Percentiles rank a stretch among this genome's conserved stretches.
phyloP scores from a whole-genome alignment of 1,284 basidiomycete genomes.

The Leccinum pachyderme region DNA sequence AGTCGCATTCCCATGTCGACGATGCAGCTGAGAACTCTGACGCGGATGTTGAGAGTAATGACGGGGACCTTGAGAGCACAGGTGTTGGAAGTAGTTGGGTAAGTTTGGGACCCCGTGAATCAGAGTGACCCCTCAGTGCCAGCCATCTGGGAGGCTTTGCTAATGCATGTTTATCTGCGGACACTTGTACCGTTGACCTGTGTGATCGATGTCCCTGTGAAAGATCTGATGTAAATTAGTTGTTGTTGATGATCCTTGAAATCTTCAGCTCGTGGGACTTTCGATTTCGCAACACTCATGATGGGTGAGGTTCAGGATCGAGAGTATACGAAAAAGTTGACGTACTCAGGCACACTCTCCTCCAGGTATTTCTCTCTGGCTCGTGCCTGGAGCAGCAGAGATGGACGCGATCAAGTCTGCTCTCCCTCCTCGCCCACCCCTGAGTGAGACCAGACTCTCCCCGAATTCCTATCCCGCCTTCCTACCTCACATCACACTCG shows the following conservation, averaged over 20 bases:
- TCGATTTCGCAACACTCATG: background rate
- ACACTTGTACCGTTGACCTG: background rate
- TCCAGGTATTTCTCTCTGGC: conserved; percentile 59
- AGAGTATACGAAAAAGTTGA: background rate
- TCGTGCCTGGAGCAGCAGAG: conserved; percentile 49
- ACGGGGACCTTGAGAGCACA: conserved; percentile 42
- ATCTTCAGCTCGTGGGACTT: background rate
- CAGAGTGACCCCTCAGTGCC: conserved; percentile 15
- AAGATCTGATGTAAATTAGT: conserved; percentile 18
- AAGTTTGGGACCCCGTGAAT: conserved; percentile 42
- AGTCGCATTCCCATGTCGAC: conserved; percentile 10
- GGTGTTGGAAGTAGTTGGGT: conserved; percentile 64
- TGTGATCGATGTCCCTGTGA: background rate
- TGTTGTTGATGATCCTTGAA: background rate
- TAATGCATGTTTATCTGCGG: background rate
- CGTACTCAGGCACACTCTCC: conserved; percentile 2
- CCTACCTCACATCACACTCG: conserved; percentile 69
- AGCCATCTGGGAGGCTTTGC: background rate
- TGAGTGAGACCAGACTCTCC: conserved; percentile 11
- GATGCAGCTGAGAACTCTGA: conserved; percentile 50
- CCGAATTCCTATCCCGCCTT: conserved; percentile 52
- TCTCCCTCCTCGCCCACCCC: conserved; percentile 39
- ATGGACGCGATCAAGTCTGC: conserved; percentile 40
- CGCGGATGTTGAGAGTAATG: conserved; percentile 63
- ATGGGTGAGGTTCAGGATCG: conserved; percentile 24